Evolutionary conservation across 2,329 filamentous ascomycete species (phyloP), one percentile per base, ranked within the genome.

Genomic region (Beauveria brongniartii): DNA sequence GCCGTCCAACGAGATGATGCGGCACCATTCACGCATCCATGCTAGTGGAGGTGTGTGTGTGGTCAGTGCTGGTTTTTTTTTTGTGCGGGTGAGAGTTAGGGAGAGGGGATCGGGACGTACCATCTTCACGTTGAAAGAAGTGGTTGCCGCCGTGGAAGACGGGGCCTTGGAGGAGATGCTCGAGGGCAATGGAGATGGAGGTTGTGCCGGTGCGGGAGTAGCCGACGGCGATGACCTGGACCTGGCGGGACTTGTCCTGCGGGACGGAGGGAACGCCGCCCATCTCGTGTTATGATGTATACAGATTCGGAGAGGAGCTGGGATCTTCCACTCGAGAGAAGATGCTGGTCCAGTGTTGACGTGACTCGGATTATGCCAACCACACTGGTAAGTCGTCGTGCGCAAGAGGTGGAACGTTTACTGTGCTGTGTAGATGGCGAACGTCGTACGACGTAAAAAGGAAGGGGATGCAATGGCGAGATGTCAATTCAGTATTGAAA

Each of bases 201-300:
- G 79, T 71, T 1, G 79, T 82, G 16, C 79, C 80, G 1, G 79
- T 82, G 43, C 80, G 73, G 16, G 78, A 71, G 63, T 73, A 74
- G 50, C 74, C 73, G 6, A 75, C 75, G 24, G 73, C 74, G 61
- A 78, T 78, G 60, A 78, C 76, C 64, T 76, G 69, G 57, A 79
- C 65, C 51, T 55, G 66, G 53, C 67, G 66, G 18, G 66, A 67
- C 51, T 63, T 67, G 58, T 74, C 71, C 10, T 65, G 67, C 8
- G 72, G 71, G 55, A 72, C 65, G 3, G 72, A 73, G 40, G 70
- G 66, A 46, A 65, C 65, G 61, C 64, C 67, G 37, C 69, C 69
- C 69, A 70, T 70, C 34, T 37, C 14, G 34, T 37, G 34, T 16
- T 37, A 16, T 37, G 34, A 16, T 16, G 12, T 37, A 16, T 37